Base-by-base conservation (phyloP, 306 rosid genomes). In the Herpetospermum pedunculosum region DNA sequence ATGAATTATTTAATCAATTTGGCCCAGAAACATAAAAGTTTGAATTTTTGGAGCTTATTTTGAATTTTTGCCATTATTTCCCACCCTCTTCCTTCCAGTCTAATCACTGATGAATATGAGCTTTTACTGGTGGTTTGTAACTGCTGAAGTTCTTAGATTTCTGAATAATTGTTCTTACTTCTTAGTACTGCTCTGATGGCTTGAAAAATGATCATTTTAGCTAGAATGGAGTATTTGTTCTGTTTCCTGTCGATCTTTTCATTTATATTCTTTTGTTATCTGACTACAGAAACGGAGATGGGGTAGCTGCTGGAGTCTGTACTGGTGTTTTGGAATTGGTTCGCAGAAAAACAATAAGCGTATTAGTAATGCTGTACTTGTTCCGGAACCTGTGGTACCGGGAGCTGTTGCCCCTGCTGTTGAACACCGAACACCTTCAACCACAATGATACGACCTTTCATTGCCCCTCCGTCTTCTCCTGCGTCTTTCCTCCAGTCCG, bases 401-500 rank as follows among this genome's bases (percentile, higher is more conserved):
- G 76, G 85, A 70, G 85, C 85, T 73, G 82, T 82, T 35, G 87
- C 78, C 48, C 74, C 92, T 80, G 72, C 83, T 32, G 59, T 77
- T 3, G 84, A 85, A 77, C 82, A 77, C 60, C 86, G 84, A 38
- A 80, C 87, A 77, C 79, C 86, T 75, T 86, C 99, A 53, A 81
- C 85, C 28, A 72, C 89, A 68, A 81, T 88, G 79, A 83, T 86
- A 73, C 62, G 86, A 72, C 99, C 99, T 32, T 94, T 94, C 81
- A 91, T 91, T 59, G 99, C 84, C 28, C 98, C 99, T 75, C 97
- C 99, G 4, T 94, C 99, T 74, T 94, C 99, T 83, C 99, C 99
- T 37, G 96, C 95, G 4, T 93, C 98, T 53, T 87, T 91, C 77
- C 90, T 91, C 75, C 96, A 87, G 76, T 94, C 97, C 18, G 98